Evolutionary conservation across 1,284 basidiomycete species (phyloP).

Genomic region (Tylopilus sp.): DNA sequence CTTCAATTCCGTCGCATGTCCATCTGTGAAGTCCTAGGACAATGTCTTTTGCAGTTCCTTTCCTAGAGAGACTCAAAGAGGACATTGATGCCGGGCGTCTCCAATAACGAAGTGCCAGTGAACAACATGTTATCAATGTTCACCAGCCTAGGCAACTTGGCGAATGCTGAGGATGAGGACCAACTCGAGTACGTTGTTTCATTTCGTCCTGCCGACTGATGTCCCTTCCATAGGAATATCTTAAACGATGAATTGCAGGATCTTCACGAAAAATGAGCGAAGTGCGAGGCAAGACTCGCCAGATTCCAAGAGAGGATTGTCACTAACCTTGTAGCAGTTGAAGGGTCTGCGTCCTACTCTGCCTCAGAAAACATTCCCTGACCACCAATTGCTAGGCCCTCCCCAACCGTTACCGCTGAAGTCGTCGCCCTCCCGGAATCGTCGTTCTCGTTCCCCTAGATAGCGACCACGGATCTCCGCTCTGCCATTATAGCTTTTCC

Average conservation of each 20-base stretch:
- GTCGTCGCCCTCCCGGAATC: no score
- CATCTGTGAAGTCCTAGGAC: background rate
- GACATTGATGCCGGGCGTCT: conserved; percentile 25
- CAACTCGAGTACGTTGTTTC: conserved; percentile 17
- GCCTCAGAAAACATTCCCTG: background rate
- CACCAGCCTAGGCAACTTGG: conserved; percentile 7
- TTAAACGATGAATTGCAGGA: conserved; percentile 17
- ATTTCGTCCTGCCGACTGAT: conserved; percentile 8
- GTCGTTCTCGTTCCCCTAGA: no score
- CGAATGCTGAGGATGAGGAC: conserved; percentile 1
- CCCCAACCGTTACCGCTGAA: background rate
- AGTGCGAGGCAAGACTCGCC: conserved; percentile 24
- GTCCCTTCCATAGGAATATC: conserved; percentile 16
- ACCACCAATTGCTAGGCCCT: background rate
- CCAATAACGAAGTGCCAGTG: conserved; percentile 10
- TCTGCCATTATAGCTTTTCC: conserved; percentile 32
- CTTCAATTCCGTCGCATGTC: no score
- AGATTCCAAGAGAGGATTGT: conserved; percentile 6
- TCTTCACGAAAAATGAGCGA: conserved; percentile 15
- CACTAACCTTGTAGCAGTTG: conserved; percentile 13
- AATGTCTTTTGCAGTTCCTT: conserved; percentile 22
- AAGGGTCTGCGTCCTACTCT: background rate
- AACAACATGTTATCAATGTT: conserved; percentile 26
- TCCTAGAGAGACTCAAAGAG: conserved; percentile 25
- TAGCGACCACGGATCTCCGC: background rate